Base-by-base conservation (phyloP, 164 flowering plant species). In the Akebia trifoliata region DNA sequence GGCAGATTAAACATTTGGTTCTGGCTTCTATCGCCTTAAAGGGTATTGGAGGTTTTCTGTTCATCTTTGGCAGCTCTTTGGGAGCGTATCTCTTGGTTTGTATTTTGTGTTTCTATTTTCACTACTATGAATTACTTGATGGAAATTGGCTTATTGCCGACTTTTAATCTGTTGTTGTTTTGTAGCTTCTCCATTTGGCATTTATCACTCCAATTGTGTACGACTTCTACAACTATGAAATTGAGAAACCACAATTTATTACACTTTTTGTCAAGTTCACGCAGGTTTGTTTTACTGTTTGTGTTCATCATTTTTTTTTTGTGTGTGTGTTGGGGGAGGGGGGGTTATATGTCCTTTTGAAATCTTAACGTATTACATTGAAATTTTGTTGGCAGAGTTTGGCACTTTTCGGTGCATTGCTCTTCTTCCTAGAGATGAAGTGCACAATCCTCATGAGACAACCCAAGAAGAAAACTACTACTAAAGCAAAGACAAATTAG, bases 1-100 rank as follows among this genome's bases (percentile, higher is more conserved):
- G 17, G 34, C 84, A 81, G 89, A 70, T 69, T 6, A 77, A 67
- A 60, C 65, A 73, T 63, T 3, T 82, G 8, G 74, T 77, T 35
- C 73, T 76, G n/a, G 79, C 65, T 18, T 47, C 63, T 45, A 74
- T 86, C 29, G 79, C 61, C 6, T 52, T 83, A 18, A 80, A 80
- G 69, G 84, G 81, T 9, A n/a, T 83, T 40, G 87, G 87, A 49
- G 78, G 90, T 8, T 31, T 74, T 36, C 73, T 83, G 10, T 83
- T 83, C 46, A 68, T 78, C 17, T 60, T 83, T 55, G 87, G 89
- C 51, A 78, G 80, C 68, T 57, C 75, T 44, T 18, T 75, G 37
- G 85, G 87, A 31, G 89, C 85, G 15, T 70, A 60, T 62, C 74
- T 85, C 21, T 69, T 85, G 83, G 88, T 85, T 1, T 8, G 59